Conservation (phyloP, 2,329 filamentous ascomycete species). For the Talaromyces sp. region DNA sequence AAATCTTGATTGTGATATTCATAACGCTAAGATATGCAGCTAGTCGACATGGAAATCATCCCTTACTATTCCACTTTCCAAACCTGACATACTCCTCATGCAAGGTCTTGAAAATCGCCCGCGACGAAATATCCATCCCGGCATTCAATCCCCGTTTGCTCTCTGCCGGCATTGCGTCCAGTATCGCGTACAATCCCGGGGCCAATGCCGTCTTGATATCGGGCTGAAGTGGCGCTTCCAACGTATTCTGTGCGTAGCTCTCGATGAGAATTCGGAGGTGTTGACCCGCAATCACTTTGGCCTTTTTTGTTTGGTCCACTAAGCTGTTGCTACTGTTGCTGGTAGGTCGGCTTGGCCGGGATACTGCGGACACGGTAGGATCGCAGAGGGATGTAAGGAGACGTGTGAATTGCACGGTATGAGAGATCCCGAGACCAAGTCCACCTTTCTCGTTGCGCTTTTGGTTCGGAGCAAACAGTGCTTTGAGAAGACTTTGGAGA, state of each 20-base stretch:
- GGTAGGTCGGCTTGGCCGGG: constrained; percentile 34
- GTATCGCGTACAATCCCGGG: constrained; percentile 53
- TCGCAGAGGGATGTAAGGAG: constrained; percentile 62
- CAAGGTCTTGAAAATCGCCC: constrained; percentile 54
- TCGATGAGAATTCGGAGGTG: constrained; percentile 59
- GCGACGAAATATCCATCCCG: constrained; percentile 51
- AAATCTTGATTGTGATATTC: background rate
- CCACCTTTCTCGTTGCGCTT: constrained; percentile 30
- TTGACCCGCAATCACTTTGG: constrained; percentile 57
- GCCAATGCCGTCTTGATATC: constrained; percentile 54
- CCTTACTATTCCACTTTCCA: constrained; percentile 47
- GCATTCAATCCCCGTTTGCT: constrained; percentile 53
- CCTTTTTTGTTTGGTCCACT: constrained; percentile 60
- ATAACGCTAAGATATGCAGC: constrained; percentile 4
- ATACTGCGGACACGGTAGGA: constrained; percentile 58
- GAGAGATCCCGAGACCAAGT: constrained; percentile 40
- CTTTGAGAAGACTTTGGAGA: constrained; percentile 55
- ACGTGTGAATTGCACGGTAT: constrained; percentile 53
- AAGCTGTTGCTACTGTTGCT: constrained; percentile 46
- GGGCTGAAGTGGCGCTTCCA: constrained; percentile 51
- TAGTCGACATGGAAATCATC: background rate
- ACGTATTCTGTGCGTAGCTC: constrained; percentile 55
- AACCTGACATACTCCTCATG: constrained; percentile 54
- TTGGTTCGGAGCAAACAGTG: constrained; percentile 53
- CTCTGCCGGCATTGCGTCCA: constrained; percentile 54